phyloP scores from a whole-genome alignment of 768 basidiomycete genomes.

The Boletus rex-veris region DNA sequence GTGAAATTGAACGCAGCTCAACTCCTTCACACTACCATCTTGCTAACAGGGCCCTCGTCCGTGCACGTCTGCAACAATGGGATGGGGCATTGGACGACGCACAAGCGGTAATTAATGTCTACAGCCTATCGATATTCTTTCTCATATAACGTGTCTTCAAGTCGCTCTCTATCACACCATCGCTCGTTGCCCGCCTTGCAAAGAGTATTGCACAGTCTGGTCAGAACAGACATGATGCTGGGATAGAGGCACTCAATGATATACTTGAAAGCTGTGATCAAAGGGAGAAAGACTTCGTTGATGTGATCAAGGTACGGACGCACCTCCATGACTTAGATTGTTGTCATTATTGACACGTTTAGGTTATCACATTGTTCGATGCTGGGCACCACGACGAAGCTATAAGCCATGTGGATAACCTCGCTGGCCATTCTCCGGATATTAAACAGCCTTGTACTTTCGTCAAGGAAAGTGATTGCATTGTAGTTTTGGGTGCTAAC shows the following conservation, averaged over 20 bases:
- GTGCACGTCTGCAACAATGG: conserved; percentile 6
- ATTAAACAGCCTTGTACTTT: conserved; percentile 2
- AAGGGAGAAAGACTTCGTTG: conserved; percentile 6
- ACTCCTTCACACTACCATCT: background rate
- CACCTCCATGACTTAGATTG: background rate
- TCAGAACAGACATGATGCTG: background rate
- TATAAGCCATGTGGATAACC: background rate
- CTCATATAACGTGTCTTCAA: background rate
- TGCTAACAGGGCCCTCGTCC: conserved; percentile 16
- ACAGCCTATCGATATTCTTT: background rate
- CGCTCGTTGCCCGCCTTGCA: conserved; percentile 11
- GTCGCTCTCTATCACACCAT: conserved; percentile 6
- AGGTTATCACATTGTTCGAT: conserved; percentile 14
- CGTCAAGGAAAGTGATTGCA: conserved; percentile 9
- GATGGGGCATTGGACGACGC: conserved; percentile 12
- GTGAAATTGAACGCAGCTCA: conserved; percentile 6
- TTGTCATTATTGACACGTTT: background rate
- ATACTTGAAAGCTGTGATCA: background rate
- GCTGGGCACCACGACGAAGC: background rate
- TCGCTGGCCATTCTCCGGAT: background rate
- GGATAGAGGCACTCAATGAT: background rate
- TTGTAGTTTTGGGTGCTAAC: background rate
- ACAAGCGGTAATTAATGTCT: conserved; percentile 1
- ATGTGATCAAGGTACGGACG: conserved; percentile 10
- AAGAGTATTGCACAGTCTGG: conserved; percentile 1